Percentiles rank a stretch among this genome's conserved stretches.
Evolutionary conservation across 176 grass and related monocot species (phyloP).

Genomic region (Zea mays): Zm-B73-REFERENCE-NAM-5.0 NC_050096.1:34591501-34592000

Average conservation of each 20-base stretch:
- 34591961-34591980: conserved; percentile 97
- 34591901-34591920: conserved; percentile 89
- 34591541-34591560: not conserved
- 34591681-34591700: conserved; percentile 87
- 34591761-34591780: not conserved
- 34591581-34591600: not conserved
- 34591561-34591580: not conserved
- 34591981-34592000: conserved; percentile 81
- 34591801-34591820: conserved; percentile 43
- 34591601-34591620: not conserved
- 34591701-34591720: conserved; percentile 93
- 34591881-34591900: conserved; percentile 97
- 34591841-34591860: conserved; percentile 54
- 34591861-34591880: conserved; percentile 74
- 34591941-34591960: conserved; percentile 98
- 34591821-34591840: conserved; percentile 53
- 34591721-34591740: conserved; percentile 77
- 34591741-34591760: conserved; percentile 62
- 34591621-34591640: not conserved
- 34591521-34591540: not conserved
- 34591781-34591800: not conserved
- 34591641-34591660: not conserved
- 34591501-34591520: conserved; percentile 98
- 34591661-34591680: conserved; percentile 32
- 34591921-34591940: conserved; percentile 99